These are phyloP conservation scores for Alnus glutinosa DNA, from an alignment of 306 rosid genomes.

Conservation along the genomic window DNA sequence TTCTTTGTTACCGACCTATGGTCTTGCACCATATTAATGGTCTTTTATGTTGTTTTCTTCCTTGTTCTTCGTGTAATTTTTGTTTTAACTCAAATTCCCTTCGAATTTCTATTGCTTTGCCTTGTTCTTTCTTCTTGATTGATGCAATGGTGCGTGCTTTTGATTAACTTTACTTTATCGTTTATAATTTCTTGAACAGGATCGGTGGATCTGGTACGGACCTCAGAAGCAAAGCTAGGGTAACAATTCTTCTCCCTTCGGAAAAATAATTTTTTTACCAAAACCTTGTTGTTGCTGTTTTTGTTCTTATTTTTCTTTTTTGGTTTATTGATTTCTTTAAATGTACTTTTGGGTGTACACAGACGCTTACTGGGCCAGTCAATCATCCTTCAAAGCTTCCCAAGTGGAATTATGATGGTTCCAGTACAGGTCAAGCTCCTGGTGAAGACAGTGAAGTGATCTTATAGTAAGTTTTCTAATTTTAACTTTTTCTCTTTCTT, in stretches of 20 bases:
- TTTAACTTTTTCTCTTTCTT: background rate
- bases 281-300: background rate
- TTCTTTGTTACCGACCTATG: background rate
- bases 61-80: background rate
- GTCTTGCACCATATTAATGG: background rate
- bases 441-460: constrained; percentile 92
- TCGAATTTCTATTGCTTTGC: background rate
- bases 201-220: constrained; percentile 96
- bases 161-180: background rate
- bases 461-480: constrained; percentile 50
- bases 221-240: constrained; percentile 95
- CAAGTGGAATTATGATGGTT: constrained; percentile 92
- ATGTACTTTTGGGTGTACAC: constrained; percentile 21
- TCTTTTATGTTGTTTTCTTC: background rate
- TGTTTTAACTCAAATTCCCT: background rate
- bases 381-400: constrained; percentile 77
- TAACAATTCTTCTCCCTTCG: constrained; percentile 28
- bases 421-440: constrained; percentile 93
- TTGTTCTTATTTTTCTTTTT: background rate
- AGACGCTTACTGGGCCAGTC: constrained; percentile 80
- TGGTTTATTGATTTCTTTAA: background rate
- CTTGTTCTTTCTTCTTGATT: background rate
- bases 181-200: constrained; percentile 38
- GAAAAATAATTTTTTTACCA: background rate
- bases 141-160: background rate